Base-by-base conservation (phyloP, 2,329 filamentous ascomycete species). In the Xylaria sp. region DNA sequence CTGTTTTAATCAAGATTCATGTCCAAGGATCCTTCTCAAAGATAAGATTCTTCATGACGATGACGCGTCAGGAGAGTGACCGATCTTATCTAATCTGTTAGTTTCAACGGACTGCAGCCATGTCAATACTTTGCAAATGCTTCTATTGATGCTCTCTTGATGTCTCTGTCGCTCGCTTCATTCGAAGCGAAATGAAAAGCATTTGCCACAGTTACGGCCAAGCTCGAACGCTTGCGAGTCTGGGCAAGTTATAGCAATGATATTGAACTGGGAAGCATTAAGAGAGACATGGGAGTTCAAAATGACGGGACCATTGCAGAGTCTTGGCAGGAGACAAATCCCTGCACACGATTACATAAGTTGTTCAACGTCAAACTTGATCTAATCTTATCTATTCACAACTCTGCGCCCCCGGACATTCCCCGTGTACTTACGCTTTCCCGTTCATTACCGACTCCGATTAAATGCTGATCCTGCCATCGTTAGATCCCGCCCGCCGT, bases 341-440 rank as follows among this genome's bases (percentile, higher is more conserved):
- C 65, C 42, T 64, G 61, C 30, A 24, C 5, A 12, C 21, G 42
- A 59, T 68, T 68, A 68, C 56, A 56, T 68, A 68, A 68, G 7
- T 45, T 24, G 12, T 30, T 24, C 32, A 36, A 67, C 65, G 42
- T 60, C 48, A 24, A n/a, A 14, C 12, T 24, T 53, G n/a, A 61
- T 12, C 47, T 42, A 36, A 36, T 6, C 34, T 36, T 36, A 36
- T 36, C 34, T 36, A 7, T 6, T 36, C 34, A 36, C 34, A 36
- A 36, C 7, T 11, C 34, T 6, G 11, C 1, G 34, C 34, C 34
- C 34, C 34, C 34, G 34, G 34, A 36, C 34, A 36, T 12, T 42
- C 14, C 4, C 4, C 2, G 14, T 17, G 11, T 42, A n/a, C n/a
- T n/a, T n/a, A 17, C 39, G 14, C 39, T 17, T 17, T 42, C 12